phyloP scores from a whole-genome alignment of 176 grass and related monocot species.

The Rhynchospora breviuscula region DNA sequence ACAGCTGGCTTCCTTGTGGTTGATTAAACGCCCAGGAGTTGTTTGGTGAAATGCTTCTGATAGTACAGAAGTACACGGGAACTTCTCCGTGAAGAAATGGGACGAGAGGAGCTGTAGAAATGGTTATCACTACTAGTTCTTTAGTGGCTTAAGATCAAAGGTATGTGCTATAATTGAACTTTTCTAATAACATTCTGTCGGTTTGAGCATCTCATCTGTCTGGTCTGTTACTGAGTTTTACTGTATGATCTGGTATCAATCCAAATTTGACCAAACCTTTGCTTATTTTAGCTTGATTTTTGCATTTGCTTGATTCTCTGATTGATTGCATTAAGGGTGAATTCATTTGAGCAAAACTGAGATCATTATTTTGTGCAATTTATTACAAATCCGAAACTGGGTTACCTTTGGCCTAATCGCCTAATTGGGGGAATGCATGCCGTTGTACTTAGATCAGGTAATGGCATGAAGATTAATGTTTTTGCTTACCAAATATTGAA shows the following conservation, averaged over 20 bases:
- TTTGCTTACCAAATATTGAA: background rate
- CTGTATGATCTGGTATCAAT: background rate
- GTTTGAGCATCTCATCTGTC: background rate
- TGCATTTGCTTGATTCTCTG: background rate
- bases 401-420: background rate
- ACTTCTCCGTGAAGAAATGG: background rate
- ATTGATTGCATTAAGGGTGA: background rate
- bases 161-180: background rate
- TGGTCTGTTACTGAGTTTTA: background rate
- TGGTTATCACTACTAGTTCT: background rate
- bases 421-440: background rate
- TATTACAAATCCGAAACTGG: background rate
- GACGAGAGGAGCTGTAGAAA: background rate
- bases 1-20: background rate
- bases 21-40: slow-evolving; percentile 18
- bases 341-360: background rate
- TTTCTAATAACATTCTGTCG: background rate
- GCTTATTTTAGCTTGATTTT: background rate
- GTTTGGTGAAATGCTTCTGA: slow-evolving; percentile 50
- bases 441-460: background rate
- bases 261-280: background rate
- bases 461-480: too few species aligned
- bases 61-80: background rate
- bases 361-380: background rate
- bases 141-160: background rate